These are phyloP conservation scores for Mortierella alpina DNA, from an alignment of 192 early-diverging fungal genomes.

Conservation along the genomic window DNA sequence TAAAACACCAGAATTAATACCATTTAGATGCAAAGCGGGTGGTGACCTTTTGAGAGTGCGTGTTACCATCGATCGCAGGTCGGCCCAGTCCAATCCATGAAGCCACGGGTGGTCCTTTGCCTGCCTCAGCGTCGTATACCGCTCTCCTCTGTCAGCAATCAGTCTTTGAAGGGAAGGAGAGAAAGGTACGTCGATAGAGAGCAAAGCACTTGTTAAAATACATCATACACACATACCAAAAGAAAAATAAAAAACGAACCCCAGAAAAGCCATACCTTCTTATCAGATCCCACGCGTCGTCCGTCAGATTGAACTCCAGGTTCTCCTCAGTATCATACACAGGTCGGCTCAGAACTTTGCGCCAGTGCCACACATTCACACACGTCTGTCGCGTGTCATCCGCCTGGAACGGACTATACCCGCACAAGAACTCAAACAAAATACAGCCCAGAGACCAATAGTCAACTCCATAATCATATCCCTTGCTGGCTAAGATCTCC, in stretches of 20 bases:
- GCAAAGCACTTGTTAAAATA: background rate
- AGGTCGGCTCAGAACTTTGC: conserved; percentile 79
- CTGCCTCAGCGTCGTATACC: conserved; percentile 56
- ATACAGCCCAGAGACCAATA: conserved; percentile 87
- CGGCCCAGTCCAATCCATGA: conserved; percentile 47
- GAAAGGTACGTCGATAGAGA: background rate
- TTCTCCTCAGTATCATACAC: conserved; percentile 80
- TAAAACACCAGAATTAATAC: background rate
- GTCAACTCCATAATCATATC: conserved; percentile 78
- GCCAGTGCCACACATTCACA: conserved; percentile 89
- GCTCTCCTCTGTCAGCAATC: conserved; percentile 62
- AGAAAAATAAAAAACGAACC: background rate
- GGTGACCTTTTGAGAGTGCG: conserved; percentile 3
- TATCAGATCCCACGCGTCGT: conserved; percentile 84
- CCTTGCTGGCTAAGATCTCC: conserved; percentile 74
- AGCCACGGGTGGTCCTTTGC: conserved; percentile 42
- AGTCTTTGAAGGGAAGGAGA: conserved; percentile 33
- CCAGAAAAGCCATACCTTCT: conserved; percentile 23
- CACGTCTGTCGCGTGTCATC: conserved; percentile 77
- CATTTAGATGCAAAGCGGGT: background rate
- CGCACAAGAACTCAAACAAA: conserved; percentile 77
- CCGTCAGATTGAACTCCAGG: conserved; percentile 77
- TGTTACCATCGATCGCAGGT: conserved; percentile 55
- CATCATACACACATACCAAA: background rate
- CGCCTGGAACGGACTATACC: conserved; percentile 80